Evolutionary conservation across 768 basidiomycete genomes (phyloP), one percentile per base, ranked within the genome.

Genomic region (Boletus insuetus): DNA sequence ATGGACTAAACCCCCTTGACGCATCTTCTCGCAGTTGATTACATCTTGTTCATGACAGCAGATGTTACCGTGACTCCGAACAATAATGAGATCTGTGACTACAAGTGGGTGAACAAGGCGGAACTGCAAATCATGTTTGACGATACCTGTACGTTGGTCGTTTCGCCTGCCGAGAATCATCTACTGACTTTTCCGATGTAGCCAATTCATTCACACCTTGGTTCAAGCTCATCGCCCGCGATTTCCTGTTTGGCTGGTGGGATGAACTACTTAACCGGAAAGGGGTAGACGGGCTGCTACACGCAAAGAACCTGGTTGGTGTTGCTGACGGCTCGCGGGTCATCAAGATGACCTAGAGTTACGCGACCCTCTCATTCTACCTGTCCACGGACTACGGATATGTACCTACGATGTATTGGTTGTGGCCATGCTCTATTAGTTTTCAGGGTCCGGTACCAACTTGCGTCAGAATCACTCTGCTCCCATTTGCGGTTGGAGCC

Each of bases 171-270:
- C 35, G 32, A 51, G 20, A 51, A 55, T 32, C 38, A 7, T 29
- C 14, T 19, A 26, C 51, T 16, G 34, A 41, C 31, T 26, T 22
- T 52, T 55, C 37, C 20, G 19, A 54, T 9, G 6, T 64, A 96
- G 93, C 73, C 53, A 91, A 91, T 70, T 83, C 82, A 3, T 99
- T 99, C 72, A 99, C 97, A 8, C 97, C 97, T 0, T 99, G 97
- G 97, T 99, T 99, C 84, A 92, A 94, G 72, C 85, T 98, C 29
- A 98, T 99, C 66, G 94, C 94, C 3, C 84, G 94, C 4, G 94
- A 98, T 69, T 96, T 96, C 73, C 79, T 99, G 41, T 98, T 95
- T 68, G 92, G 91, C 22, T 99, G 97, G 97, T 99, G 97, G 97
- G 94, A 97, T 65, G 87, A 89, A 57, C 83, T 99, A 41, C 65